Evolutionary conservation across 2,329 filamentous ascomycete species (phyloP).

Genomic region (Sporothrix protearum): DNA sequence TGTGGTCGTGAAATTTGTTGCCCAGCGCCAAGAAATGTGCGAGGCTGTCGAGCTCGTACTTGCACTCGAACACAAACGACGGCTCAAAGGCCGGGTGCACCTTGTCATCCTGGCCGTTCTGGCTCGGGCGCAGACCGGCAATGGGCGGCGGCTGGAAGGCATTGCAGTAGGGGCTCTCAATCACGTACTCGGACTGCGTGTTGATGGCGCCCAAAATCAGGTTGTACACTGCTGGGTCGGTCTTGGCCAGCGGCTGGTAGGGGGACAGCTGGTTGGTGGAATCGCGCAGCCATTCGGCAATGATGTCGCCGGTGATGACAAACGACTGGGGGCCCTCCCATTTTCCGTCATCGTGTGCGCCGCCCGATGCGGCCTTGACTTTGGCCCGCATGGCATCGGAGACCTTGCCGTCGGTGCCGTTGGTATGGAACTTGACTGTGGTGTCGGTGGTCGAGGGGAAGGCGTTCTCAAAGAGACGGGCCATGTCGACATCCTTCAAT

Average conservation of each 20-base stretch:
- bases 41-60: conserved; percentile 95
- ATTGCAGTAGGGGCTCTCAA: conserved; percentile 94
- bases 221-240: conserved; percentile 71
- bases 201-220: conserved; percentile 32
- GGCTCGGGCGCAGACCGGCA: conserved; percentile 63
- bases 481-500: conserved; percentile 82
- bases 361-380: conserved; percentile 19
- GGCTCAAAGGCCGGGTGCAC: conserved; percentile 88
- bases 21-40: conserved; percentile 83
- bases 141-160: conserved; percentile 93
- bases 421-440: conserved; percentile 81
- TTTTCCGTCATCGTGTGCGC: conserved; percentile 49
- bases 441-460: conserved; percentile 91
- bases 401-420: conserved; percentile 43
- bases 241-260: conserved; percentile 80
- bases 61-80: conserved; percentile 89
- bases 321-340: conserved; percentile 90
- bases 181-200: conserved; percentile 82
- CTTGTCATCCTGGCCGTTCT: conserved; percentile 75
- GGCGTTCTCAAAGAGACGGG: conserved; percentile 89
- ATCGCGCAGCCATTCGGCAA: conserved; percentile 91
- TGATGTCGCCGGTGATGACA: conserved; percentile 86
- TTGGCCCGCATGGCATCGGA: conserved; percentile 37
- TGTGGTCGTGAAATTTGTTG: conserved; percentile 83
- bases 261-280: conserved; percentile 87